A percentile compares a stretch with the other conserved stretches of the same genome.
These are phyloP conservation scores for Penicillium waksmanii DNA, from an alignment of 495 filamentous ascomycete genomes.

Conservation along the genomic window DNA sequence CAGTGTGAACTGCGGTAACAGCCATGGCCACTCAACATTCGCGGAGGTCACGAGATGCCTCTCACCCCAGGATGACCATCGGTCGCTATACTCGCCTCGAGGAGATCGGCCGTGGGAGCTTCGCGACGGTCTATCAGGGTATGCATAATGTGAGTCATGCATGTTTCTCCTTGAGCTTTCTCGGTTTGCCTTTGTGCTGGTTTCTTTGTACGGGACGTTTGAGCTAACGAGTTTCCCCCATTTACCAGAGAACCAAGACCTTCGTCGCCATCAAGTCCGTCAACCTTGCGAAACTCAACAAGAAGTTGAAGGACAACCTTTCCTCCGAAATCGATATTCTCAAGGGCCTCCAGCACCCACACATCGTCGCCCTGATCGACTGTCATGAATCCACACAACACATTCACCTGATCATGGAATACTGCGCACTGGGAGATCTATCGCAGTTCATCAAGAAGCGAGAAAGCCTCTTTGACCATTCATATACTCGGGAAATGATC, in stretches of 20 bases:
- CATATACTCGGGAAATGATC: slow-evolving; percentile 81
- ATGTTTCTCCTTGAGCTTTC: not conserved
- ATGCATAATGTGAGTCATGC: slow-evolving; percentile 72
- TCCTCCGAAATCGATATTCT: slow-evolving; percentile 94
- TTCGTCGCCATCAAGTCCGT: slow-evolving; percentile 96
- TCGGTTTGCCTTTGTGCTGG: not conserved
- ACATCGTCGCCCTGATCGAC: slow-evolving; percentile 94
- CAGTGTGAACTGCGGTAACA: slow-evolving; percentile 22
- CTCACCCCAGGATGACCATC: slow-evolving; percentile 64
- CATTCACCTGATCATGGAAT: slow-evolving; percentile 98
- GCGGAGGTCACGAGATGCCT: slow-evolving; percentile 48
- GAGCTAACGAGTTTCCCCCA: slow-evolving; percentile 43
- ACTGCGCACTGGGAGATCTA: slow-evolving; percentile 91
- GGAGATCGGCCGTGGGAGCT: slow-evolving; percentile 94
- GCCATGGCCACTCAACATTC: slow-evolving; percentile 45
- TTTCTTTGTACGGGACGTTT: not conserved
- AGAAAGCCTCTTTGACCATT: slow-evolving; percentile 72
- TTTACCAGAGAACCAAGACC: slow-evolving; percentile 58
- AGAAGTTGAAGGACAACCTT: slow-evolving; percentile 94
- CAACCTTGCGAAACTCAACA: slow-evolving; percentile 83
- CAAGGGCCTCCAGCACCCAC: slow-evolving; percentile 87
- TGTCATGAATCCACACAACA: slow-evolving; percentile 83
- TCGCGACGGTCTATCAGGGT: slow-evolving; percentile 89
- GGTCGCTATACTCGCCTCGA: slow-evolving; percentile 77
- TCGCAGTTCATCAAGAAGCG: slow-evolving; percentile 94